Base-by-base conservation (phyloP, 208 protist species). In the Leishmania guyanensis region DNA sequence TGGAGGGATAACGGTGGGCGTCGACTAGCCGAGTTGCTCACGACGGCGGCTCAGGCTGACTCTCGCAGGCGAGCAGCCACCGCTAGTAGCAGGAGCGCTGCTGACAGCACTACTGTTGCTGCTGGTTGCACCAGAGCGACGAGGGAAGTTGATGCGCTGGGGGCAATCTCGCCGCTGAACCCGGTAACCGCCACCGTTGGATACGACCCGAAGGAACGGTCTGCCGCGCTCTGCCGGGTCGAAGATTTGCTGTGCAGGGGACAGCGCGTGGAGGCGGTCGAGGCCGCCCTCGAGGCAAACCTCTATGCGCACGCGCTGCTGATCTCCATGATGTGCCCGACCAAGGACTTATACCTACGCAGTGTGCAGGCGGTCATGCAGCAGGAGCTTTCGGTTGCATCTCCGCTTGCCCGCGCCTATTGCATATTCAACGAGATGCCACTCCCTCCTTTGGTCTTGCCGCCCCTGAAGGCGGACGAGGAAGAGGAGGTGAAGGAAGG, bases 291-390 rank as follows among this genome's bases (percentile, higher is more conserved):
- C 68, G 74, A 89, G 17, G 72, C 89, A 50, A 73, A 78, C 48
- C 86, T 97, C 9, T 90, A 93, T 78, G 78, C 84, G 1, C 92
- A 97, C 77, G 94, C 94, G 17, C 80, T 97, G n/a, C 88, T 97
- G 51, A 95, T 97, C 75, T 83, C 92, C 20, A 95, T 97, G 94
- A 92, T 97, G 90, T 97, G 94, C 79, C 84, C 87, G n/a, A 93
- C 83, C 36, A 94, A 93, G 78, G 94, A 94, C 69, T 73, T 86
- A 36, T 95, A 95, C 78, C 83, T 93, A 74, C 78, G 83, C 74
- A 90, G 79, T 56, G 90, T 97, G 65, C 84, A 88, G 70, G 90
- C 91, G 29, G 81, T 95, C 20, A 89, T 90, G 62, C 53, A 88
- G 62, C 65, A 91, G 77, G 88, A 94, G 77, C 81, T 97, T 51